phyloP scores from a whole-genome alignment of 441 rosid genomes.

The Aleurites moluccanus region DNA sequence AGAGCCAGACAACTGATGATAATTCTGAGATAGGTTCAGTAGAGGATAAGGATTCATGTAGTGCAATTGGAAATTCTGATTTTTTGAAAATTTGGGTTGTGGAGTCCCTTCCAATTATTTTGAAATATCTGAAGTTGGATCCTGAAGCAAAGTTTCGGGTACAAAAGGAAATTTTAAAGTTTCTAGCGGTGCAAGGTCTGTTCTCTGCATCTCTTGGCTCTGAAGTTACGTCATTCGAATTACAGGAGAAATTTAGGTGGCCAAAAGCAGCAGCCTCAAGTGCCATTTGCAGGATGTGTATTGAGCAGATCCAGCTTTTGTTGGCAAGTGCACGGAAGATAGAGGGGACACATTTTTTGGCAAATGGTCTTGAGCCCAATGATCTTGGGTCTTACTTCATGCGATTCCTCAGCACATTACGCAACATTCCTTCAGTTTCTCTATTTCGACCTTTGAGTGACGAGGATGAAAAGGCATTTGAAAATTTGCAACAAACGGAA shows the following conservation, averaged over 20 bases:
- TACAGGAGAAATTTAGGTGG: conserved; percentile 96
- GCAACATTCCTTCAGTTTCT: conserved; percentile 92
- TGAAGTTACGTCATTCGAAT: conserved; percentile 93
- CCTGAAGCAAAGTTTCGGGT: conserved; percentile 69
- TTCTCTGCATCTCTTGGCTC: conserved; percentile 91
- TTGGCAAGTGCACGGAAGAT: conserved; percentile 75
- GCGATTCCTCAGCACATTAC: conserved; percentile 78
- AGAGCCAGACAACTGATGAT: conserved; percentile 99
- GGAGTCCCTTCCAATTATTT: conserved; percentile 78
- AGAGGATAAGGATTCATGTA: conserved; percentile 76
- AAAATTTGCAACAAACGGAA: conserved; percentile 70
- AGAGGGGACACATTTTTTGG: conserved; percentile 46
- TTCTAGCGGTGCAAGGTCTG: conserved; percentile 92
- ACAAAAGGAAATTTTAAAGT: conserved; percentile 84
- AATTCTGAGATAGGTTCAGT: conserved; percentile 83
- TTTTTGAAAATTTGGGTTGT: conserved; percentile 82
- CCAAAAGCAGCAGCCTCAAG: conserved; percentile 74
- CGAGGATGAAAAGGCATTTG: conserved; percentile 75
- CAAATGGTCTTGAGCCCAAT: conserved; percentile 53
- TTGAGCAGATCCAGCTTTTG: conserved; percentile 85
- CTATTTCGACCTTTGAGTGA: conserved; percentile 70
- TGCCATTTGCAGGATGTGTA: conserved; percentile 77
- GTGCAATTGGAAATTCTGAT: conserved; percentile 56
- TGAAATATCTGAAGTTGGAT: conserved; percentile 68
- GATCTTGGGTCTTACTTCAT: conserved; percentile 84